phyloP scores from a whole-genome alignment of 2,329 filamentous ascomycete genomes.

The Pyrenophora tritici-repentis region DNA sequence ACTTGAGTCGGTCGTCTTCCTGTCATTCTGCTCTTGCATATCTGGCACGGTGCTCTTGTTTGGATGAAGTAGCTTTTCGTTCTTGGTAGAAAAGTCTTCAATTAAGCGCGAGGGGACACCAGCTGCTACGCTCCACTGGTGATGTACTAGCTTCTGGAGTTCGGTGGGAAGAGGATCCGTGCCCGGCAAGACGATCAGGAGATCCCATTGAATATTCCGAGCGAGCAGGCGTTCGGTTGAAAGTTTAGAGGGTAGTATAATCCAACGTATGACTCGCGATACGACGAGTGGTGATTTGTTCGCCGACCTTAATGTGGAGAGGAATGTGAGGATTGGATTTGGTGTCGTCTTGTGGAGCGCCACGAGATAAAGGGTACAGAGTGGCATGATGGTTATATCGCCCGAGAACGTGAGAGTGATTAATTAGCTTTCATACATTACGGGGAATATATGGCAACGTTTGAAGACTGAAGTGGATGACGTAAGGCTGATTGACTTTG shows the following conservation, averaged over 20 bases:
- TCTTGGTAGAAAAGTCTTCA: constrained; percentile 45
- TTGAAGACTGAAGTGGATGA: constrained; percentile 19
- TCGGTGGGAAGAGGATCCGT: constrained; percentile 32
- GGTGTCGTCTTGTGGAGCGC: constrained; percentile 46
- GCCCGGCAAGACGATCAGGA: constrained; percentile 53
- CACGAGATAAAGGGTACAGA: constrained; percentile 56
- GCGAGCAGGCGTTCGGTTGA: constrained; percentile 51
- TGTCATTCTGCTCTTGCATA: constrained; percentile 35
- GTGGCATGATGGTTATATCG: constrained; percentile 50
- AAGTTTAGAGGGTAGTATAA: constrained; percentile 53
- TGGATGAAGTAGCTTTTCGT: constrained; percentile 48
- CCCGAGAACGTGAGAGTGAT: not conserved
- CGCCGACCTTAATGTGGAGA: constrained; percentile 45
- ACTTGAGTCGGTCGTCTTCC: constrained; percentile 21
- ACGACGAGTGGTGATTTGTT: constrained; percentile 50
- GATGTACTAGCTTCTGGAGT: constrained; percentile 29
- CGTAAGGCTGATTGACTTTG: constrained; percentile 23
- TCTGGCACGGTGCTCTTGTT: constrained; percentile 40
- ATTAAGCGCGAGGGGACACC: constrained; percentile 54
- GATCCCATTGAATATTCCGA: constrained; percentile 52
- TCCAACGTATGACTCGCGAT: constrained; percentile 55
- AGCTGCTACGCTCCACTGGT: constrained; percentile 46
- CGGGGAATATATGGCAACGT: not conserved
- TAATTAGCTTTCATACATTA: not conserved
- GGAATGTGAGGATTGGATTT: constrained; percentile 46